These are phyloP conservation scores for Porphyrellus sp. DNA, from an alignment of 1,284 basidiomycete genomes.

Conservation along the genomic window DNA sequence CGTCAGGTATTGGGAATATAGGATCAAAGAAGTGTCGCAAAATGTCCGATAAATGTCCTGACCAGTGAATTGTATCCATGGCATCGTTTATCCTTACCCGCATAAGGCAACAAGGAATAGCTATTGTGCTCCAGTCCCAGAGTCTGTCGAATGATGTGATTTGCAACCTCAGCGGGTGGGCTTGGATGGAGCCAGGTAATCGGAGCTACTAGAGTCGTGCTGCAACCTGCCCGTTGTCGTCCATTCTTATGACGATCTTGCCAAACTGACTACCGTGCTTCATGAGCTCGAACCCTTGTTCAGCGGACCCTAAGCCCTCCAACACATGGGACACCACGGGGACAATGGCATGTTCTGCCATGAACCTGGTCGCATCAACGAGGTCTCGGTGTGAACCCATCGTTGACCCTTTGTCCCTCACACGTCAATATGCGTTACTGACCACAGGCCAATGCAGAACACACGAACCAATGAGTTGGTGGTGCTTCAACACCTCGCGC, in stretches of 20 bases:
- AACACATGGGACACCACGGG: slow-evolving; percentile 76
- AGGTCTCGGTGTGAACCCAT: slow-evolving; percentile 85
- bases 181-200: neutral
- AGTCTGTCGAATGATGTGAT: neutral
- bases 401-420: slow-evolving; percentile 56
- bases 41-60: slow-evolving; percentile 24
- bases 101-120: slow-evolving; percentile 1
- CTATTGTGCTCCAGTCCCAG: neutral
- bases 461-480: slow-evolving; percentile 65
- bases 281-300: slow-evolving; percentile 70
- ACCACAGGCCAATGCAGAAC: slow-evolving; percentile 1
- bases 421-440: slow-evolving; percentile 11
- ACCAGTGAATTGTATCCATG: slow-evolving; percentile 10
- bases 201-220: slow-evolving; percentile 27
- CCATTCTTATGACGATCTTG: slow-evolving; percentile 62
- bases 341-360: slow-evolving; percentile 63
- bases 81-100: neutral
- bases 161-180: neutral
- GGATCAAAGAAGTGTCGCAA: slow-evolving; percentile 43
- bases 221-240: slow-evolving; percentile 22
- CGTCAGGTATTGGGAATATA: slow-evolving; percentile 45
- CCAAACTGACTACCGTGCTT: slow-evolving; percentile 67
- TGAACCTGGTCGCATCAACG: slow-evolving; percentile 66
- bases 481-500: slow-evolving; percentile 76
- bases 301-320: slow-evolving; percentile 63